Conservation (phyloP, 306 rosid species). For the Gastrolobium villosum region DNA sequence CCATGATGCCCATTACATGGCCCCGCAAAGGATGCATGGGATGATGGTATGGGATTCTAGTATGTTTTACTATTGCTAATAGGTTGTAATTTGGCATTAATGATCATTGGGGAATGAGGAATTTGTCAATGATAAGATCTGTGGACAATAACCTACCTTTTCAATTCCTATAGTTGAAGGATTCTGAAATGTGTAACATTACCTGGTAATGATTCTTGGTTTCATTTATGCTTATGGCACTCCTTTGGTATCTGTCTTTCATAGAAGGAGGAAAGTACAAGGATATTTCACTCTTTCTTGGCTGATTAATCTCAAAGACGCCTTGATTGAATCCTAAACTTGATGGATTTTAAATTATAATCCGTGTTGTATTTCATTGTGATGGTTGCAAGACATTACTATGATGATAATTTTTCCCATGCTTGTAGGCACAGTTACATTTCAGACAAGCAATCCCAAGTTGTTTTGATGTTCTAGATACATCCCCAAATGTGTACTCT, state of each 20-base stretch:
- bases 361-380: neutral
- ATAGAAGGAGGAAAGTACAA: neutral
- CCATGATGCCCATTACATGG: conserved; percentile 49
- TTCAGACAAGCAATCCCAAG: conserved; percentile 47
- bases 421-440: conserved; percentile 59
- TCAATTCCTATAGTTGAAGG: neutral
- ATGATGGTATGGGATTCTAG: conserved; percentile 55
- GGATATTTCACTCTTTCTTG: neutral
- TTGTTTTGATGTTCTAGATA: conserved; percentile 49
- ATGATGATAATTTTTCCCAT: conserved; percentile 20
- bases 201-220: neutral
- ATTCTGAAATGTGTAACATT: neutral
- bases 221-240: neutral
- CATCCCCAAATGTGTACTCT: conserved; percentile 45
- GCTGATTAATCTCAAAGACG: neutral
- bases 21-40: conserved; percentile 55
- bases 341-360: conserved; percentile 13
- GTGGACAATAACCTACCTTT: neutral
- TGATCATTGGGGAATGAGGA: neutral
- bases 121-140: neutral
- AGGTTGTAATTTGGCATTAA: neutral
- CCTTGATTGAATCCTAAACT: neutral
- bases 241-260: neutral
- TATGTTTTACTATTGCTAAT: neutral
- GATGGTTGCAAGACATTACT: neutral